phyloP scores from a whole-genome alignment of 352 stramenopile genomes.

The Detonula confervacea region DNA sequence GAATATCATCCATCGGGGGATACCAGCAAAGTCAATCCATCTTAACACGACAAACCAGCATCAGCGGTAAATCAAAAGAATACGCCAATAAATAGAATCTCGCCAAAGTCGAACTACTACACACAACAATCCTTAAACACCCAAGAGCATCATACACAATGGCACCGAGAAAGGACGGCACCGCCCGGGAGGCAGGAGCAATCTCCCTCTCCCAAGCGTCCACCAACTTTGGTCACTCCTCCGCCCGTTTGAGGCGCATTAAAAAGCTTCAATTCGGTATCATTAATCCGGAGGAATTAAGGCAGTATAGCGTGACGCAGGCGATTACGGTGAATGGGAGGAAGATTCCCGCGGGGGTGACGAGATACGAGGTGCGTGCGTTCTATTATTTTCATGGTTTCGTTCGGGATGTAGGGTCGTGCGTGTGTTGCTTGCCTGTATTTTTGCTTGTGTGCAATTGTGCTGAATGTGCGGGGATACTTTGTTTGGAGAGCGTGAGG shows the following conservation, averaged over 20 bases:
- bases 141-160: conserved; percentile 13
- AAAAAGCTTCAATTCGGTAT: conserved; percentile 99
- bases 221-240: conserved; percentile 95
- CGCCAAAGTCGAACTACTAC: background rate
- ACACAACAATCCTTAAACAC: conserved; percentile 26
- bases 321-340: conserved; percentile 96
- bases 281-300: conserved; percentile 96
- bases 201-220: conserved; percentile 73
- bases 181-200: conserved; percentile 66
- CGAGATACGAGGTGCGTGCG: conserved; percentile 84
- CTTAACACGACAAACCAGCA: background rate
- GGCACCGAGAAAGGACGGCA: conserved; percentile 54
- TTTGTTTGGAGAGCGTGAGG: no score
- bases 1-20: background rate
- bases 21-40: background rate
- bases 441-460: background rate
- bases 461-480: background rate
- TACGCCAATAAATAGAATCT: conserved; percentile 17
- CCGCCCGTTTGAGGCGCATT: conserved; percentile 92
- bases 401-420: conserved; percentile 8
- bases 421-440: background rate
- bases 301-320: conserved; percentile 96
- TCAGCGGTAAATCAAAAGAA: background rate
- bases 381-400: conserved; percentile 11
- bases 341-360: conserved; percentile 95